Conservation (phyloP, 495 filamentous ascomycete genomes). For the Penicillium cosmopolitanum region DNA sequence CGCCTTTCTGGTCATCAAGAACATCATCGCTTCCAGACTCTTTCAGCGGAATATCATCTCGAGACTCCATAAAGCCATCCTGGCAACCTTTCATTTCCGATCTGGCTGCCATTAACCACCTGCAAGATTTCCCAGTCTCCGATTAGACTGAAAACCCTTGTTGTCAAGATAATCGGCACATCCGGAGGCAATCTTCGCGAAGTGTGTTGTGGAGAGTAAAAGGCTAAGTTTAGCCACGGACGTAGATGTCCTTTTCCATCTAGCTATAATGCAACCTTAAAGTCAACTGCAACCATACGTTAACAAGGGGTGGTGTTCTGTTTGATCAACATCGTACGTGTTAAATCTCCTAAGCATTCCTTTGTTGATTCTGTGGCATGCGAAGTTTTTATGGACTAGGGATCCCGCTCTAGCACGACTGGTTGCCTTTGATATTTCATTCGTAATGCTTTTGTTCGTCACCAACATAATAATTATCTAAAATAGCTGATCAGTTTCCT, state of each 20-base stretch:
- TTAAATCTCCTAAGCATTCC: constrained; percentile 4
- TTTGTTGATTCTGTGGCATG: background rate
- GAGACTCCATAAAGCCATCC: constrained; percentile 16
- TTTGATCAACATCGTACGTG: constrained; percentile 1
- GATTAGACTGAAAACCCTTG: constrained; percentile 10
- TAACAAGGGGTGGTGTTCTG: background rate
- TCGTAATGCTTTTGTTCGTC: no score
- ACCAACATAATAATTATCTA: no score
- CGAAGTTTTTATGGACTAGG: background rate
- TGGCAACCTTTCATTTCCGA: constrained; percentile 17
- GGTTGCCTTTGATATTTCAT: background rate
- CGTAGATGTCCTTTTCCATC: background rate
- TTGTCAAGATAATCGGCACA: constrained; percentile 4
- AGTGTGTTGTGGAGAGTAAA: background rate
- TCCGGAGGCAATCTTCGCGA: constrained; percentile 1
- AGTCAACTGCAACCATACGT: background rate
- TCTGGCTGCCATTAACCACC: constrained; percentile 15
- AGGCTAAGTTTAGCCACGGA: background rate
- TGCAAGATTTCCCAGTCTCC: constrained; percentile 8
- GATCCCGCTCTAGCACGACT: background rate
- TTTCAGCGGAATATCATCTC: constrained; percentile 32
- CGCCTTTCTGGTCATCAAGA: constrained; percentile 37
- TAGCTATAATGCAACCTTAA: constrained; percentile 4
- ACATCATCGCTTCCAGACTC: constrained; percentile 14
- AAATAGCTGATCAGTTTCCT: no score